Percentiles rank a stretch among this genome's conserved stretches.
These are phyloP conservation scores for Daldinia decipiens DNA, from an alignment of 495 filamentous ascomycete species.

Conservation along the genomic window DNA sequence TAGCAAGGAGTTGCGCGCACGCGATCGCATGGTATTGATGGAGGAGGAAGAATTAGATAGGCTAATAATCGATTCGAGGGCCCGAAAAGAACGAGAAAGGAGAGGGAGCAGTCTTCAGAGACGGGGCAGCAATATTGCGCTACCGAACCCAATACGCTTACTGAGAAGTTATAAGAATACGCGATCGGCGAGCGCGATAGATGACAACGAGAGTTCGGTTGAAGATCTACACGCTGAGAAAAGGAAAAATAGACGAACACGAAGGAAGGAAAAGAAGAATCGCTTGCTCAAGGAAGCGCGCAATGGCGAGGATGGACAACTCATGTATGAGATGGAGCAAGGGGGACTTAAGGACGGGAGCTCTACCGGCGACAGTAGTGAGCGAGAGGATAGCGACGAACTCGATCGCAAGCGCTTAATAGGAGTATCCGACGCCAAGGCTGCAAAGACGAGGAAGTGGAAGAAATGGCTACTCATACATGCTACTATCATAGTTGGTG, in stretches of 20 bases:
- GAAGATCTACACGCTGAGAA: conserved; percentile 63
- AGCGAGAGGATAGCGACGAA: conserved; percentile 65
- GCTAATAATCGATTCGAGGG: conserved; percentile 66
- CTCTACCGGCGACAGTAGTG: conserved; percentile 63
- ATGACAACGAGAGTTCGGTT: conserved; percentile 43
- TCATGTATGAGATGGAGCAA: conserved; percentile 92
- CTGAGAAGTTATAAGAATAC: conserved; percentile 51
- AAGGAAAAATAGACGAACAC: conserved; percentile 51
- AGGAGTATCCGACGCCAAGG: conserved; percentile 56
- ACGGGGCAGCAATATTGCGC: conserved; percentile 55
- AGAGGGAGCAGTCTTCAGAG: conserved; percentile 60
- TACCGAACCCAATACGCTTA: conserved; percentile 58
- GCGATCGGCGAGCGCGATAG: conserved; percentile 48
- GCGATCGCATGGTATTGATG: conserved; percentile 80
- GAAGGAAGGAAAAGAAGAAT: conserved; percentile 60
- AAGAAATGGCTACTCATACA: conserved; percentile 64
- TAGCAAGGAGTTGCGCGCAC: conserved; percentile 73
- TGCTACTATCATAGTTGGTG: conserved; percentile 60
- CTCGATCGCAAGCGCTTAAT: conserved; percentile 60
- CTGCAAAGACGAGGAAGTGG: conserved; percentile 55
- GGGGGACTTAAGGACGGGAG: conserved; percentile 75
- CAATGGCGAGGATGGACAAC: conserved; percentile 72
- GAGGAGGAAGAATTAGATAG: conserved; percentile 91
- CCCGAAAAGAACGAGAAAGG: conserved; percentile 62
- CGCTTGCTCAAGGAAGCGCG: conserved; percentile 60